Conservation (phyloP, 1,139 yeast genomes). For the Protomyces arabidopsidicola region DNA sequence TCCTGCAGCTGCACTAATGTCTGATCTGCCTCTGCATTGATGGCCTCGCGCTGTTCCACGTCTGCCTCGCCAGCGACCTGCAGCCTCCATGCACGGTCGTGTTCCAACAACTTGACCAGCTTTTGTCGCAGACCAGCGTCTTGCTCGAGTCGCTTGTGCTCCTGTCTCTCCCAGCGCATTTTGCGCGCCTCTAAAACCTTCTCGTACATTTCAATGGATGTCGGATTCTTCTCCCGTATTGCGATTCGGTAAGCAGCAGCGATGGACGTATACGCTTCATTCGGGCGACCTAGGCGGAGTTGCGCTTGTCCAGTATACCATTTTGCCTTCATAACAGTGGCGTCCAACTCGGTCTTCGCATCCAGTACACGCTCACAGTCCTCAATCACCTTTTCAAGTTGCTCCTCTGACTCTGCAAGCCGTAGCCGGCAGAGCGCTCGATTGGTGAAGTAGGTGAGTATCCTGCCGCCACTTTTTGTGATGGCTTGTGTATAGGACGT, state of each 20-base stretch:
- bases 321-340: conserved; percentile 24
- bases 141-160: conserved; percentile 34
- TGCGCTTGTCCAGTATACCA: conserved; percentile 36
- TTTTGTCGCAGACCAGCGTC: conserved; percentile 38
- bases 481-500: conserved; percentile 25
- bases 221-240: conserved; percentile 36
- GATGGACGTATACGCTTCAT: conserved; percentile 39
- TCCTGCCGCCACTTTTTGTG: conserved; percentile 20
- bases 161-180: conserved; percentile 36
- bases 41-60: conserved; percentile 35
- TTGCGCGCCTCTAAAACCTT: conserved; percentile 39
- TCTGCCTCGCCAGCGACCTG: conserved; percentile 35
- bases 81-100: conserved; percentile 34
- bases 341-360: background rate
- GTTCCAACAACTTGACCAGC: conserved; percentile 36
- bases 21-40: conserved; percentile 36
- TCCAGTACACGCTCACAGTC: conserved; percentile 22
- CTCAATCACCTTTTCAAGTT: conserved; percentile 13
- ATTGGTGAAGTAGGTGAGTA: conserved; percentile 22
- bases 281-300: conserved; percentile 36
- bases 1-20: conserved; percentile 37
- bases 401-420: background rate
- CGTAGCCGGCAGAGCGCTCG: conserved; percentile 17
- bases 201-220: conserved; percentile 37
- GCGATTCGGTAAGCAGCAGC: conserved; percentile 40